These are phyloP conservation scores for Botryotinia calthae DNA, from an alignment of 2,329 filamentous ascomycete species.

Conservation along the genomic window DNA sequence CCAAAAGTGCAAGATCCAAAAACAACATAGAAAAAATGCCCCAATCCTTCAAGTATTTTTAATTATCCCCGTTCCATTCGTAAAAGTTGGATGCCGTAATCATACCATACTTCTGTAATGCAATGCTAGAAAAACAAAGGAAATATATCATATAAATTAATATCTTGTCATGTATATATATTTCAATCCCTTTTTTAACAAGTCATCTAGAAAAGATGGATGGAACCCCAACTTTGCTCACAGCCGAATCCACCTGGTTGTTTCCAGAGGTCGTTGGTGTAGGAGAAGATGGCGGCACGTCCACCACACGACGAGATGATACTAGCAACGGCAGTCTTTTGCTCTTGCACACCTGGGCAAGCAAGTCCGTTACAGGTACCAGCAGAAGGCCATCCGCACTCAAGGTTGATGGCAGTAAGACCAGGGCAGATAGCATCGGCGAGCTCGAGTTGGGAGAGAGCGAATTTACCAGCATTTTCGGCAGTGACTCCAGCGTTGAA, in stretches of 20 bases:
- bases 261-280: conserved; percentile 82
- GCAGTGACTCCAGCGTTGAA: conserved; percentile 74
- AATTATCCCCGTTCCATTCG: neutral
- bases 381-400: conserved; percentile 82
- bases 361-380: conserved; percentile 72
- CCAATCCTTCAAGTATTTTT: conserved; percentile 1
- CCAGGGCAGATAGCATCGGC: conserved; percentile 68
- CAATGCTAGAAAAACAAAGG: conserved; percentile 1
- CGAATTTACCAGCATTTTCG: conserved; percentile 70
- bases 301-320: conserved; percentile 66
- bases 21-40: neutral
- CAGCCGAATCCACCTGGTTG: conserved; percentile 62
- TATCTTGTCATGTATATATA: neutral
- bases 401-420: conserved; percentile 75
- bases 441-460: conserved; percentile 67
- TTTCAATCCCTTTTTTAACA: neutral
- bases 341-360: conserved; percentile 63
- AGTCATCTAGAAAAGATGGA: conserved; percentile 22
- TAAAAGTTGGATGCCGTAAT: neutral
- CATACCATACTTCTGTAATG: neutral
- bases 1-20: neutral
- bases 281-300: conserved; percentile 78
- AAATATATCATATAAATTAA: neutral
- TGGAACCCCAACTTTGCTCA: conserved; percentile 75
- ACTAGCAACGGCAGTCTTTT: conserved; percentile 67